phyloP scores from a whole-genome alignment of 2,329 filamentous ascomycete genomes.

The Fonsecaea multimorphosa region DNA sequence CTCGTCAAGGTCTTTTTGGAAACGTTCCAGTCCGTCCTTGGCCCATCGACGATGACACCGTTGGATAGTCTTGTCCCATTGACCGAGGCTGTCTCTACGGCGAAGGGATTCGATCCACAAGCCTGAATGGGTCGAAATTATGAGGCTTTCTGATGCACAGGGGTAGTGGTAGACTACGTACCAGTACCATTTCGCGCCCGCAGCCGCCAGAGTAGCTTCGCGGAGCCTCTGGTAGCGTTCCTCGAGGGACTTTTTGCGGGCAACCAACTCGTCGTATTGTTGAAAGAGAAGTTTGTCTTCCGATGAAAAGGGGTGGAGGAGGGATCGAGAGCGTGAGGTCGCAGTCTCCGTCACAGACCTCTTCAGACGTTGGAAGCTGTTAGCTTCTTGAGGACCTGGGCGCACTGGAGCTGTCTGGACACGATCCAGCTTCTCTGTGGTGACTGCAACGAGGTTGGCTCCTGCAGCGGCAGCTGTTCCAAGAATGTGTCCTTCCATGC shows the following conservation, averaged over 20 bases:
- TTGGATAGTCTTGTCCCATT: constrained; percentile 12
- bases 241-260: constrained; percentile 10
- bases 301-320: constrained; percentile 9
- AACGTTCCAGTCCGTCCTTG: constrained; percentile 1
- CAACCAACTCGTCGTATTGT: constrained; percentile 12
- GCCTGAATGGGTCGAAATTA: neutral
- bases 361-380: constrained; percentile 11
- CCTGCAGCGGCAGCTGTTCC: constrained; percentile 8
- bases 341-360: constrained; percentile 14
- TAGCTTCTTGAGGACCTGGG: neutral
- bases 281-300: constrained; percentile 12
- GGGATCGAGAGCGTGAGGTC: constrained; percentile 8
- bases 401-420: constrained; percentile 11
- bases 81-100: constrained; percentile 13
- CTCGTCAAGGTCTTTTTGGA: constrained; percentile 9
- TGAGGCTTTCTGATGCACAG: constrained; percentile 11
- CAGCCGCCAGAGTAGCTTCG: constrained; percentile 10
- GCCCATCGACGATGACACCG: neutral
- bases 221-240: constrained; percentile 12
- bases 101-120: constrained; percentile 17
- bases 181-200: constrained; percentile 22
- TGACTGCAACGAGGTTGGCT: constrained; percentile 7
- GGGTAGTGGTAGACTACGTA: constrained; percentile 21
- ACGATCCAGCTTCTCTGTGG: constrained; percentile 3
- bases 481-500: constrained; percentile 15